These are phyloP conservation scores for Trichoderma hamatum DNA, from an alignment of 2,329 filamentous ascomycete genomes.

Conservation along the genomic window DNA sequence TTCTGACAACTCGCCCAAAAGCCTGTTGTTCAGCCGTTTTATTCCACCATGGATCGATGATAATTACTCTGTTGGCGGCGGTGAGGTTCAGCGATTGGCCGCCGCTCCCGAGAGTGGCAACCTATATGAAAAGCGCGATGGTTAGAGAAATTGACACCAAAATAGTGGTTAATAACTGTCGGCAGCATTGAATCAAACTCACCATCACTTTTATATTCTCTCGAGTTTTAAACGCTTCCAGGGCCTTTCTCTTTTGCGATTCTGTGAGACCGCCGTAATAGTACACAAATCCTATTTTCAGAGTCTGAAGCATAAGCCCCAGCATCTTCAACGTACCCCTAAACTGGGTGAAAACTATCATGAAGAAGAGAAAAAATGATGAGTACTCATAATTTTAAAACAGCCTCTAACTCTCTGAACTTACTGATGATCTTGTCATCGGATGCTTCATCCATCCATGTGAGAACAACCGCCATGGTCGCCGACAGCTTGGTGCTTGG, in stretches of 20 bases:
- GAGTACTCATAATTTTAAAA: rapidly evolving
- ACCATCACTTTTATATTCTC: not conserved
- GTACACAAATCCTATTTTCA: conserved; percentile 3
- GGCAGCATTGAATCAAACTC: not conserved
- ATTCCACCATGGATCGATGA: conserved; percentile 66
- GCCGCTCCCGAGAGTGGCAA: conserved; percentile 39
- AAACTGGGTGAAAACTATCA: conserved; percentile 15
- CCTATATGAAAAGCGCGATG: not conserved
- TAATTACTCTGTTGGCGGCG: conserved; percentile 55
- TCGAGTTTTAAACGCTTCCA: not conserved
- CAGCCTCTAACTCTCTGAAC: not conserved
- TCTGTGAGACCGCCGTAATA: not conserved
- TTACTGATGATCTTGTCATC: conserved; percentile 47
- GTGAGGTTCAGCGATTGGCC: conserved; percentile 47
- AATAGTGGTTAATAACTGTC: not conserved
- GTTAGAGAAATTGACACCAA: not conserved
- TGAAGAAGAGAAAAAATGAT: not conserved
- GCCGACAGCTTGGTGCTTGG: conserved; percentile 41
- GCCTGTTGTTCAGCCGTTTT: conserved; percentile 63
- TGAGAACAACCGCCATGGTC: conserved; percentile 38
- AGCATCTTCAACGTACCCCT: not conserved
- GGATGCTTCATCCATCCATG: conserved; percentile 39
- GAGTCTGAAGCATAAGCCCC: not conserved
- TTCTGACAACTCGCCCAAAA: conserved; percentile 61
- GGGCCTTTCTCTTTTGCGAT: not conserved